Percentiles rank a stretch among this genome's conserved stretches.
These are phyloP conservation scores for Penicillium crystallinum DNA, from an alignment of 495 filamentous ascomycete genomes.

Conservation along the genomic window DNA sequence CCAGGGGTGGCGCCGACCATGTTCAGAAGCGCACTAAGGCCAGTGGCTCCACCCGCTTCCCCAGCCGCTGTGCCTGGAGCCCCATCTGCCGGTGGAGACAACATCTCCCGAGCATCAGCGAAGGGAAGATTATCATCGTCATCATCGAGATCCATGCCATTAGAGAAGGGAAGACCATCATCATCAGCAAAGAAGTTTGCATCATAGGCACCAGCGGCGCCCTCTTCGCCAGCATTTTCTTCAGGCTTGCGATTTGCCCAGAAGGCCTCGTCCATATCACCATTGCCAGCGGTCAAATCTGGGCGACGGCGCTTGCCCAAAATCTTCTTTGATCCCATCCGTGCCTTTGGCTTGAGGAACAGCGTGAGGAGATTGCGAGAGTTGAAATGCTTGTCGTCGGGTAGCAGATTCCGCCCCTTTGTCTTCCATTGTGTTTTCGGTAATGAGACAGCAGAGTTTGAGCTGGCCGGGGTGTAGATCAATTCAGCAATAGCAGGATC, in stretches of 20 bases:
- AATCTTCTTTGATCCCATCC: slow-evolving; percentile 56
- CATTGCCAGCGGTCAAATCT: slow-evolving; percentile 50
- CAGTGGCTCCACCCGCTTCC: slow-evolving; percentile 31
- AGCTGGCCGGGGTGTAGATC: slow-evolving; percentile 78
- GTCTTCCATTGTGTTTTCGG: slow-evolving; percentile 94
- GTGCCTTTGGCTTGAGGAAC: slow-evolving; percentile 91
- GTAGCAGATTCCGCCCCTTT: slow-evolving; percentile 85
- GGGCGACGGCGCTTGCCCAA: slow-evolving; percentile 31
- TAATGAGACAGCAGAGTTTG: slow-evolving; percentile 74
- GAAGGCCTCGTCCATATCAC: slow-evolving; percentile 88
- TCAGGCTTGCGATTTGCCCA: slow-evolving; percentile 77
- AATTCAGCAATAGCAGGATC: slow-evolving; percentile 64
- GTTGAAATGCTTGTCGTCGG: slow-evolving; percentile 98
- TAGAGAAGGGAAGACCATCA: slow-evolving; percentile 74
- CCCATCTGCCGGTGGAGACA: slow-evolving; percentile 64
- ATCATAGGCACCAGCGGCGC: slow-evolving; percentile 70
- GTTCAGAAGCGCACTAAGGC: slow-evolving; percentile 37
- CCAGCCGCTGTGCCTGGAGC: slow-evolving; percentile 33
- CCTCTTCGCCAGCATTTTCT: slow-evolving; percentile 48
- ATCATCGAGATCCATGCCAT: slow-evolving; percentile 56
- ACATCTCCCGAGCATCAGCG: slow-evolving; percentile 84
- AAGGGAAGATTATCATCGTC: slow-evolving; percentile 82
- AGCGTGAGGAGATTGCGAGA: slow-evolving; percentile 81
- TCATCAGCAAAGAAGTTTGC: slow-evolving; percentile 98
- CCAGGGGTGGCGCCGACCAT: slow-evolving; percentile 44